Evolutionary conservation across 139 green algal species (phyloP).

Genomic region (Volvox reticuliferus): DNA sequence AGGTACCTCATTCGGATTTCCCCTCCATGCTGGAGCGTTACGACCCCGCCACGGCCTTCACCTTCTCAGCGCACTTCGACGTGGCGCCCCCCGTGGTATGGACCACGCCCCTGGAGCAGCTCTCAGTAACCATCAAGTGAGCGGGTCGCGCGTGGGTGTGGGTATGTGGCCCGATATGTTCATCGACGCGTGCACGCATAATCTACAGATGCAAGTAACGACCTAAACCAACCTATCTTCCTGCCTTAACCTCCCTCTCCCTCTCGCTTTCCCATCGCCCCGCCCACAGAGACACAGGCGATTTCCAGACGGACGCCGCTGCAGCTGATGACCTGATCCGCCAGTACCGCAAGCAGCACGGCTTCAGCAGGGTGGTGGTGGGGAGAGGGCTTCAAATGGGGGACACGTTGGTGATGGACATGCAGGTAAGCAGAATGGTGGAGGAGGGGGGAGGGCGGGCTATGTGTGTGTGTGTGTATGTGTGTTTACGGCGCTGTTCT

Average conservation of each 20-base stretch:
- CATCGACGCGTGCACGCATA: too few species aligned
- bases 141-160: neutral
- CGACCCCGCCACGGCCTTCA: constrained; percentile 9
- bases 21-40: constrained; percentile 29
- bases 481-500: too few species aligned
- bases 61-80: constrained; percentile 17
- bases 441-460: too few species aligned
- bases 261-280: too few species aligned
- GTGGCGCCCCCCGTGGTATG: constrained; percentile 67
- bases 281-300: constrained; percentile 64
- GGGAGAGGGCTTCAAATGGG: constrained; percentile 54
- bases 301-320: constrained; percentile 65
- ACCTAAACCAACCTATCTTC: too few species aligned
- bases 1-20: constrained; percentile 1
- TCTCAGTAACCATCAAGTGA: constrained; percentile 70
- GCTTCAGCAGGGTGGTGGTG: constrained; percentile 67
- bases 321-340: constrained; percentile 72
- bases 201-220: too few species aligned
- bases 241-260: too few species aligned
- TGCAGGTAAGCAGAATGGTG: constrained; percentile 30
- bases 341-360: constrained; percentile 73
- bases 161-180: too few species aligned
- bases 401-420: constrained; percentile 66
- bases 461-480: neutral
- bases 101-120: constrained; percentile 72